Evolutionary conservation across 2,329 filamentous ascomycete species (phyloP).

Genomic region (Dryadomyces sulphureus): DNA sequence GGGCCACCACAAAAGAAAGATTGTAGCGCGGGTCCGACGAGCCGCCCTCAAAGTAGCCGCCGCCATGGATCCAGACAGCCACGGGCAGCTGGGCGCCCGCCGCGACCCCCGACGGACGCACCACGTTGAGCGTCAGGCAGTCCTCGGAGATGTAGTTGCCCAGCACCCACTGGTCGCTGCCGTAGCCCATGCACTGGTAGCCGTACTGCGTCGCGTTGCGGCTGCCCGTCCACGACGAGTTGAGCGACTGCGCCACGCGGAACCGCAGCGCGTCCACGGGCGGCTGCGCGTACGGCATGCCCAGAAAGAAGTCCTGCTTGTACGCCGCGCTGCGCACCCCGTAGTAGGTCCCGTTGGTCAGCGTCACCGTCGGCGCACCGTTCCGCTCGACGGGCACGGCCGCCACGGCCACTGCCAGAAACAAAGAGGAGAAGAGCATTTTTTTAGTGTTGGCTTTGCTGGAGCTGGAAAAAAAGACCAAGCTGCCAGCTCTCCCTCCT

Average conservation of each 20-base stretch:
- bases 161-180: slow-evolving; percentile 4
- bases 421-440: too few relatives aligned
- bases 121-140: slow-evolving; percentile 5
- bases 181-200: slow-evolving; percentile 32
- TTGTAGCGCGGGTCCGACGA: slow-evolving; percentile 39
- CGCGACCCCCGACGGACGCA: slow-evolving; percentile 1
- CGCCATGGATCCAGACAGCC: slow-evolving; percentile 4
- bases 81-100: not conserved
- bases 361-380: not conserved
- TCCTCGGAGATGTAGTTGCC: slow-evolving; percentile 6
- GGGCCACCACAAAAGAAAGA: slow-evolving; percentile 38
- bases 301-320: slow-evolving; percentile 36
- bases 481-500: too few relatives aligned
- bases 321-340: slow-evolving; percentile 9
- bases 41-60: slow-evolving; percentile 19
- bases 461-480: too few relatives aligned
- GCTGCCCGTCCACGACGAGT: slow-evolving; percentile 25
- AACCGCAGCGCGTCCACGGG: slow-evolving; percentile 15
- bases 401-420: too few relatives aligned
- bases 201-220: slow-evolving; percentile 29
- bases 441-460: too few relatives aligned
- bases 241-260: slow-evolving; percentile 12
- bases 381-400: not conserved
- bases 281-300: slow-evolving; percentile 39
- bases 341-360: not conserved